Evolutionary conservation across 768 basidiomycete genomes (phyloP).

Genomic region (Termitomyces sp.): DNA sequence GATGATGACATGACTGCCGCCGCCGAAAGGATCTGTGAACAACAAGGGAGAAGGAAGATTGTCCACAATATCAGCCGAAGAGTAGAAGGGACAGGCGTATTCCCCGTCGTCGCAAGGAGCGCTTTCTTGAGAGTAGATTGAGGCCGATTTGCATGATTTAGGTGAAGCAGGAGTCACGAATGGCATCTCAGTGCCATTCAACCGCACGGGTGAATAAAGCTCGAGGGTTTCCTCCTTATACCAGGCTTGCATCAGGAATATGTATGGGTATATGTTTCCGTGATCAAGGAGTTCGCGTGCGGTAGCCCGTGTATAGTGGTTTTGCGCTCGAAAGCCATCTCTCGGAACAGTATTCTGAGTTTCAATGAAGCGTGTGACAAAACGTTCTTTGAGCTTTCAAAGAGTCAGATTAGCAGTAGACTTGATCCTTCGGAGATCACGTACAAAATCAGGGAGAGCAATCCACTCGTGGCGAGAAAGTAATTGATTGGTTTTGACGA

Average conservation of each 20-base stretch:
- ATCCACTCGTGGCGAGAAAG: slow-evolving; percentile 9
- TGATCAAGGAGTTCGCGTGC: slow-evolving; percentile 5
- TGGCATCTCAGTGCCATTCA: background rate
- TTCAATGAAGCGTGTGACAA: slow-evolving; percentile 10
- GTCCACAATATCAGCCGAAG: background rate
- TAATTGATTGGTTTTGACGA: slow-evolving; percentile 6
- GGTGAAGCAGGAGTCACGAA: background rate
- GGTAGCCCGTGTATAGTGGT: background rate
- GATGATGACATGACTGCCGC: background rate
- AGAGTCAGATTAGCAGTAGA: background rate
- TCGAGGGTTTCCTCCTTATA: background rate
- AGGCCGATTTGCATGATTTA: background rate
- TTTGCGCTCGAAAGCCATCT: slow-evolving; percentile 5
- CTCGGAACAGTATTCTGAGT: background rate
- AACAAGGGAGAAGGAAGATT: background rate
- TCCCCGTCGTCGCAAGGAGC: background rate
- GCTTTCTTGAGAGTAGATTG: slow-evolving; percentile 10
- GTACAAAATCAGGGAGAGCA: slow-evolving; percentile 4
- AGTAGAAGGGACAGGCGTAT: background rate
- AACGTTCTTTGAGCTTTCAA: slow-evolving; percentile 9
- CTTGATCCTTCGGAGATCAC: background rate
- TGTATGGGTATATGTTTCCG: slow-evolving; percentile 9
- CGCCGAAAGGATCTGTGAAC: background rate
- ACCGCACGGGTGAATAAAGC: background rate
- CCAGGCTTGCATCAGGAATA: slow-evolving; percentile 4